A percentile compares a stretch with the other conserved stretches of the same genome.
phyloP scores from a whole-genome alignment of 2,329 filamentous ascomycete species.

The Trichophyton equinum region DNA sequence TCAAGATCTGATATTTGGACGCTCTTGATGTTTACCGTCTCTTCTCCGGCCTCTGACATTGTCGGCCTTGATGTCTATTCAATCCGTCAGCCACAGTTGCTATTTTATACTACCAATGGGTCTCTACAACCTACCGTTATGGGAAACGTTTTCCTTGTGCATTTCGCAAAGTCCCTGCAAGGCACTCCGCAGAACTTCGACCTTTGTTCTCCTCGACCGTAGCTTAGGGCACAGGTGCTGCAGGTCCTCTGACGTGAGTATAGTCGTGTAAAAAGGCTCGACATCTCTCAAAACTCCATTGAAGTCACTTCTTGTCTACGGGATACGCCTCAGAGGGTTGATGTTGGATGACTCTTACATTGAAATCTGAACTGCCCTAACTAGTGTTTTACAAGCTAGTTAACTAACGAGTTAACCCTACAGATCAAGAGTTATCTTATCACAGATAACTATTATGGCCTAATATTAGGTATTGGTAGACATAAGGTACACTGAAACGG shows the following conservation, averaged over 20 bases:
- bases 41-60: slow-evolving; percentile 16
- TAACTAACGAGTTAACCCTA: no score
- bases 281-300: no score
- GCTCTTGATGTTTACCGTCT: slow-evolving; percentile 14
- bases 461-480: no score
- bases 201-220: slow-evolving; percentile 10
- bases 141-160: slow-evolving; percentile 23
- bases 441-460: no score
- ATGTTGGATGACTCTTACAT: no score
- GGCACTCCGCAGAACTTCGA: slow-evolving; percentile 14
- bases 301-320: no score
- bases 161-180: slow-evolving; percentile 22
- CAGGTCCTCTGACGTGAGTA: slow-evolving; percentile 7
- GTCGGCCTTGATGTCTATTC: slow-evolving; percentile 26
- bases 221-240: slow-evolving; percentile 13
- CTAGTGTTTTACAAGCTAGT: no score
- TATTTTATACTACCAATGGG: background rate
- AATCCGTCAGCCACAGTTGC: slow-evolving; percentile 6
- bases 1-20: slow-evolving; percentile 24
- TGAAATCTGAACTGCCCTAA: no score
- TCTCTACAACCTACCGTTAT: slow-evolving; percentile 19
- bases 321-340: no score
- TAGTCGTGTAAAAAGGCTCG: no score
- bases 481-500: no score
- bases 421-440: no score